Base-by-base conservation (phyloP, 352 stramenopile species). In the Phytophthora boehmeriae region DNA sequence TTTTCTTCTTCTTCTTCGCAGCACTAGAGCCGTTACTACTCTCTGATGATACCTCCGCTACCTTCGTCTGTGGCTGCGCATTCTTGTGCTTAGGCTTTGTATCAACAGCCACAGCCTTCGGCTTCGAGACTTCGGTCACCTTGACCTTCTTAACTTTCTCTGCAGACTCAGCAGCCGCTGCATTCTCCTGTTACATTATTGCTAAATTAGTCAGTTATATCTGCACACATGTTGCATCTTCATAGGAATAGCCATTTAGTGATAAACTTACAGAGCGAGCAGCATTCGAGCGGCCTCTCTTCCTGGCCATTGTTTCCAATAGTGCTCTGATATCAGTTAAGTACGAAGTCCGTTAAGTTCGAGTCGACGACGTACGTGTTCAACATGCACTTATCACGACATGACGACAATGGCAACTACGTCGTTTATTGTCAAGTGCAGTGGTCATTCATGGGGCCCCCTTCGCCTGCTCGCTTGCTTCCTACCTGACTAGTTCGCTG, bases 1-100 rank as follows among this genome's bases (percentile, higher is more conserved):
- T 90, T 47, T 88, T 91, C 34, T 83, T 88, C 45, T 82, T 83
- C 56, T 83, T 79, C 59, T 64, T 74, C 30, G 38, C 53, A 14
- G 23, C 34, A 16, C 53, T 44, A 35, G 23, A 13, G 46, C 13
- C 19, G 14, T 17, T 38, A n/a, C 14, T 38, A n/a, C 14, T 38
- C 38, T 44, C 38, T 19, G 35, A 3, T n/a, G 11, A 17, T 39
- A 35, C 19, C 8, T 16, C 28, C 5, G n/a, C n/a, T 36, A 1
- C 0, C 45, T 46, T 47, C 19, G 42, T 41, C 23, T 5, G 0
- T 1, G 28, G 13, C 22, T 46, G 42, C 32, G 54, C 49, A 11
- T 38, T 47, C 14, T 54, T 51, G 1, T 46, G 22, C 0, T 43
- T 35, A 10, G 41, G 4, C 22, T 59, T 55, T 1, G 25, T 39